phyloP scores from a whole-genome alignment of 345 rosid genomes.

The Populus alba region DNA sequence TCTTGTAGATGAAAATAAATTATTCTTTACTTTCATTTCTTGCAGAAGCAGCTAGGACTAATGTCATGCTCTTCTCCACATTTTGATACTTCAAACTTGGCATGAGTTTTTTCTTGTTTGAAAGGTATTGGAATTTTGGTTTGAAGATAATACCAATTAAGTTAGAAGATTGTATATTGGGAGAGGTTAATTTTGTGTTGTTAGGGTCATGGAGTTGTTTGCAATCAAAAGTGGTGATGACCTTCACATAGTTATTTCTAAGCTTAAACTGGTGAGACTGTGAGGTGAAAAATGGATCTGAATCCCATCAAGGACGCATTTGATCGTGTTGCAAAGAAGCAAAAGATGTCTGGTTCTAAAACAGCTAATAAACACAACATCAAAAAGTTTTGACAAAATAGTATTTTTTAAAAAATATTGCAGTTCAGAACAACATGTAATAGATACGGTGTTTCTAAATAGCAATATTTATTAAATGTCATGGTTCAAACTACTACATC shows the following conservation, averaged over 20 bases:
- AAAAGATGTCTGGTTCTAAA: slow-evolving; percentile 54
- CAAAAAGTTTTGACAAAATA: too few relatives aligned
- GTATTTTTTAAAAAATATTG: too few relatives aligned
- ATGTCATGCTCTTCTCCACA: neutral
- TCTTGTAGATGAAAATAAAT: neutral
- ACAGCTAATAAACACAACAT: neutral
- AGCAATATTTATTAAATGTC: too few relatives aligned
- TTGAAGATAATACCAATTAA: neutral
- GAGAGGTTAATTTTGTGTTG: neutral
- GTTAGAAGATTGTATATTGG: too few relatives aligned
- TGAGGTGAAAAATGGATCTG: slow-evolving; percentile 50
- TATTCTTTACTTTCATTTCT: neutral
- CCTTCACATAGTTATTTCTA: neutral
- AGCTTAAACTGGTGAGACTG: neutral
- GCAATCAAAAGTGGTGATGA: neutral
- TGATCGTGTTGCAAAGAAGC: slow-evolving; percentile 73
- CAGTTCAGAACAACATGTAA: too few relatives aligned
- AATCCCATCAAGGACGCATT: slow-evolving; percentile 71
- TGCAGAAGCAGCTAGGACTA: neutral
- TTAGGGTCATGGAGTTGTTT: neutral
- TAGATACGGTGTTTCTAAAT: too few relatives aligned
- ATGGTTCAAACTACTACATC: too few relatives aligned
- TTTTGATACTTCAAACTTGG: neutral
- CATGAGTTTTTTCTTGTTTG: neutral
- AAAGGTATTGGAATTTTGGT: neutral